Base-by-base conservation (phyloP, 306 rosid species). In the Fagus crenata region DNA sequence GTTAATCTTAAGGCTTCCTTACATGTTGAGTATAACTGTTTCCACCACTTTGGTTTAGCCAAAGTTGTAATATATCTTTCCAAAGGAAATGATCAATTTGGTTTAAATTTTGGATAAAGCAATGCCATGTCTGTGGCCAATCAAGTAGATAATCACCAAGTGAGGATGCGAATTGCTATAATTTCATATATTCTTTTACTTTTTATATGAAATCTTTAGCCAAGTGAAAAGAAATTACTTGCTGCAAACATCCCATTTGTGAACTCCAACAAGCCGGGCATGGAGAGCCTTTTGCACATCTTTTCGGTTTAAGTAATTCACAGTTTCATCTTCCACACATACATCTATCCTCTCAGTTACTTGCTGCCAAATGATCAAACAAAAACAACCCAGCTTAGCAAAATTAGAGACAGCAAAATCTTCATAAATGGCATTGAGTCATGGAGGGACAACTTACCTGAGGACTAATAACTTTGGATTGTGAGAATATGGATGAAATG, bases 161-260 rank as follows among this genome's bases (percentile, higher is more conserved):
- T 43, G 49, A 43, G 49, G 8, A 43, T 46, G 51, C 51, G 0
- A 46, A 46, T 46, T 46, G 14, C 8, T 73, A 18, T 33, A 67
- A 6, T 36, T 22, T 28, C 46, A 22, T 22, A 22, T 22, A 22
- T 22, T 22, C 28, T 22, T 22, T 22, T 22, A 22, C 28, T 22
- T 22, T 22, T 22, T 22, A 22, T 46, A 46, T 2, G 51, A 46
- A 7, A 46, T 46, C 12, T 5, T 9, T 67, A 46, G 51, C 51
- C 51, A 46, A 46, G 51, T 39, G 41, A 51, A 53, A 71, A 67
- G 42, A 46, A 69, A 70, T 81, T 92, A 95, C 98, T 71, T 92
- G 97, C 97, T 95, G 88, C 98, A 95, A 70, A 90, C 96, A 51
- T 88, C 86, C 99, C 99, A 95, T 71, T 79, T 74, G 36, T 82